Evolutionary conservation across 192 early-diverging fungal species (phyloP), one percentile per base, ranked within the genome.

Genomic region (Mortierella alpina): DNA sequence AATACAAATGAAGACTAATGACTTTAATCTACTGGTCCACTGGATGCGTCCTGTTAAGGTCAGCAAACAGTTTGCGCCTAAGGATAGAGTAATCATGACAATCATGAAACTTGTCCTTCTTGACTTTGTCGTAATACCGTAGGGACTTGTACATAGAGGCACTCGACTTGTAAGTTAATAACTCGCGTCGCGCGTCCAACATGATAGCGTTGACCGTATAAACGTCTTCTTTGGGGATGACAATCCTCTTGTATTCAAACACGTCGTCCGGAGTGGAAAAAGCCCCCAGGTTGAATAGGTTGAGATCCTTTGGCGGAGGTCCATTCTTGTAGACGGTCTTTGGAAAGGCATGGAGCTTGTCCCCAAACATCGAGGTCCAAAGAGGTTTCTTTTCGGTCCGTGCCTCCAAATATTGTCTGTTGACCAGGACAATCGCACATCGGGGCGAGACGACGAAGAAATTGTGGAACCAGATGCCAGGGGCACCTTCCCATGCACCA

Each of bases 371-470:
- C 17, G 72, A 61, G 12, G 17, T 59, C 44, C 56, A 39, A 7
- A 2, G 46, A 56, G 44, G 54, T 18, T 46, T 15, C 46, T 17
- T 49, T 42, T 59, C n/a, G 6, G 10, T 49, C 14, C 40, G 20
- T 23, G 41, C 49, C 6, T 22, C 6, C 64, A 66, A 41, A 13
- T 47, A 68, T 0, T 41, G 9, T 2, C 23, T 40, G 8, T 48
- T 75, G 20, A 56, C 73, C n/a, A 83, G 74, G 40, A 83, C 74
- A 12, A 83, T 67, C 55, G 53, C 82, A 47, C 67, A 72, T 59
- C 63, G 60, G 48, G 82, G 70, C 42, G 82, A 83, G 51, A 83
- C 68, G 23, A 83, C 54, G 46, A 70, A 83, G 63, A 77, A 73
- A 52, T 59, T 56, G 70, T 77, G 82, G 61, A 67, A 73, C 23